Percentiles rank a stretch among this genome's conserved stretches.
Evolutionary conservation across 202 grass and related monocot genomes (phyloP).

Genomic region (Setaria italica): DNA sequence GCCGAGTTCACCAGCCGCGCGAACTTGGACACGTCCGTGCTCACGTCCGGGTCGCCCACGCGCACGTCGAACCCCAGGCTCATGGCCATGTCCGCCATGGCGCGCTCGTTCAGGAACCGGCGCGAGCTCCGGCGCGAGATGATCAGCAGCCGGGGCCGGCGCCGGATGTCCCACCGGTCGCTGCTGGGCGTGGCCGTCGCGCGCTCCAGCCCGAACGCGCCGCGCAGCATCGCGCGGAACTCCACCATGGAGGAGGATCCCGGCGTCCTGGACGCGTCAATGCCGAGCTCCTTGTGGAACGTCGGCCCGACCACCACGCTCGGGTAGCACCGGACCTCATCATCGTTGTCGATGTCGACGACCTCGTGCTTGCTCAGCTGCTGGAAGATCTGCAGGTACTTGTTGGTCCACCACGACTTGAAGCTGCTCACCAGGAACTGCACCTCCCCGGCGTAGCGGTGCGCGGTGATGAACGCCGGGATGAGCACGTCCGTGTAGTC

Average conservation of each 20-base stretch:
- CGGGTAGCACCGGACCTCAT: slow-evolving; percentile 67
- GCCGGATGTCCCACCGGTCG: slow-evolving; percentile 79
- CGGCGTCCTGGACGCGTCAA: slow-evolving; percentile 51
- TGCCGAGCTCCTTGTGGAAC: slow-evolving; percentile 70
- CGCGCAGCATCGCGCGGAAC: slow-evolving; percentile 68
- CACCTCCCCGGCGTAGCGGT: slow-evolving; percentile 62
- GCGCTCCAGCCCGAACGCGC: slow-evolving; percentile 65
- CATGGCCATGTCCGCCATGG: slow-evolving; percentile 83
- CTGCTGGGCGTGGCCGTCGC: slow-evolving; percentile 45
- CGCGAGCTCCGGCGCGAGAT: slow-evolving; percentile 63
- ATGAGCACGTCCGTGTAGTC: slow-evolving; percentile 88
- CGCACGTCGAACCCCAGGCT: slow-evolving; percentile 82
- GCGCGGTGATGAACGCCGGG: slow-evolving; percentile 77
- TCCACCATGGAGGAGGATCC: slow-evolving; percentile 62
- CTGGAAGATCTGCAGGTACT: slow-evolving; percentile 69
- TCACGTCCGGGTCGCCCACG: slow-evolving; percentile 63
- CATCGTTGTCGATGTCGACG: slow-evolving; percentile 60
- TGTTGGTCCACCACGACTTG: slow-evolving; percentile 80
- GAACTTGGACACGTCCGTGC: slow-evolving; percentile 71
- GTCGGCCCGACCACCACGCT: slow-evolving; percentile 64
- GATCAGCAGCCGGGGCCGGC: slow-evolving; percentile 66
- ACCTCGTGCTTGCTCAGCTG: slow-evolving; percentile 70
- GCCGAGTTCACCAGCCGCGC: slow-evolving; percentile 82
- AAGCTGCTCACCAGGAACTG: slow-evolving; percentile 78
- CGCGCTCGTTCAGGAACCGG: slow-evolving; percentile 72